These are phyloP conservation scores for Umbilicaria muhlenbergii DNA, from an alignment of 495 filamentous ascomycete species.

Conservation along the genomic window DNA sequence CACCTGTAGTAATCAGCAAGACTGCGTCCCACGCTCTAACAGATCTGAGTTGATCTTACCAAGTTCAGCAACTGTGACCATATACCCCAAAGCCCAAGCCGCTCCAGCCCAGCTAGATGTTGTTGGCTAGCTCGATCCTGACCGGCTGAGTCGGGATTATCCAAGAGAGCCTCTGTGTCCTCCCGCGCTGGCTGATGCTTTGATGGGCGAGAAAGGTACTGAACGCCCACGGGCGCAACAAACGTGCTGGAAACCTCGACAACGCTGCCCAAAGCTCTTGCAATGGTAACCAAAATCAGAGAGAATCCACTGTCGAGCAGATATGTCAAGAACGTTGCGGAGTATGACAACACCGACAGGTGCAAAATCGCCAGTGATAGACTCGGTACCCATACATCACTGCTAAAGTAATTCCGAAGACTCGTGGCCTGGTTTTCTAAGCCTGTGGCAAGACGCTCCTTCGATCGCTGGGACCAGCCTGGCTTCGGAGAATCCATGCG, in stretches of 20 bases:
- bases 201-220: slow-evolving; percentile 8
- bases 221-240: slow-evolving; percentile 7
- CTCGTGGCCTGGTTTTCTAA: too few relatives aligned
- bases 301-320: slow-evolving; percentile 6
- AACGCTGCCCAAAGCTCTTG: slow-evolving; percentile 1
- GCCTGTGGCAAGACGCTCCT: too few relatives aligned
- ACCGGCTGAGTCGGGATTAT: slow-evolving; percentile 4
- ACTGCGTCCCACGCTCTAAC: background rate
- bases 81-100: slow-evolving; percentile 8
- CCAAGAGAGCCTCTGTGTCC: too few relatives aligned
- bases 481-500: too few relatives aligned
- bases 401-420: slow-evolving; percentile 1
- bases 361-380: slow-evolving; percentile 10
- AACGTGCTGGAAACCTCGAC: slow-evolving; percentile 11
- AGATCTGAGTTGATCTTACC: too few relatives aligned
- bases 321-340: slow-evolving; percentile 11
- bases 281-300: slow-evolving; percentile 1
- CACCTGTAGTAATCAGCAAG: background rate
- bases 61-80: slow-evolving; percentile 9
- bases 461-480: too few relatives aligned
- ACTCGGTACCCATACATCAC: slow-evolving; percentile 8
- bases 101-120: slow-evolving; percentile 3
- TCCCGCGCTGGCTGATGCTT: too few relatives aligned
- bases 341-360: slow-evolving; percentile 11
- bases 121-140: slow-evolving; percentile 5